Conservation (phyloP, 2,329 filamentous ascomycete genomes). For the Colletotrichum orbiculare region DNA sequence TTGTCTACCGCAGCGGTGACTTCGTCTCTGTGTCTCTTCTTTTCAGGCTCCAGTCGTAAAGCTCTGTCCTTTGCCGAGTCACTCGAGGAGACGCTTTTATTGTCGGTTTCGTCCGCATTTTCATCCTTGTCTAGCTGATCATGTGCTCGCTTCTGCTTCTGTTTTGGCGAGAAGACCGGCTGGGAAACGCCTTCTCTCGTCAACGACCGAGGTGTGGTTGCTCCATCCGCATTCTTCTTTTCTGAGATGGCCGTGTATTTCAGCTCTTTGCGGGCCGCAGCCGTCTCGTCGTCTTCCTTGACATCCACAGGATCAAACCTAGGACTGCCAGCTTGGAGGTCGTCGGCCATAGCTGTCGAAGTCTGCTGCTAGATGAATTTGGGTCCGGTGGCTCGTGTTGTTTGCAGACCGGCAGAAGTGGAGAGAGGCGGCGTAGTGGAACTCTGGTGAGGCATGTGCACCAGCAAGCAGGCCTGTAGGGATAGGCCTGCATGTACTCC, state of each 20-base stretch:
- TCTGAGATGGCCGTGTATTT: constrained; percentile 73
- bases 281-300: constrained; percentile 72
- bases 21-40: constrained; percentile 71
- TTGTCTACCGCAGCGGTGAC: constrained; percentile 45
- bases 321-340: constrained; percentile 54
- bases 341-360: constrained; percentile 56
- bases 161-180: constrained; percentile 70
- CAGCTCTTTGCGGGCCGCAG: constrained; percentile 71
- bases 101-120: constrained; percentile 55
- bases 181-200: constrained; percentile 58
- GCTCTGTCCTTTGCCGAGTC: constrained; percentile 62
- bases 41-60: constrained; percentile 65
- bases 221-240: constrained; percentile 45
- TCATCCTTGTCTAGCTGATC: constrained; percentile 66
- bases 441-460: no score
- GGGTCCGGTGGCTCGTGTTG: no score
- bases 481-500: no score
- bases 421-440: no score
- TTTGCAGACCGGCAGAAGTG: no score
- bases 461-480: no score
- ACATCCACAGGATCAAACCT: constrained; percentile 49
- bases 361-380: no score
- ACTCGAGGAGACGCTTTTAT: constrained; percentile 53
- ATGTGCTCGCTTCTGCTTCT: constrained; percentile 71
- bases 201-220: constrained; percentile 41